phyloP scores from a whole-genome alignment of 176 grass and related monocot species.

The Olyra latifolia region DNA sequence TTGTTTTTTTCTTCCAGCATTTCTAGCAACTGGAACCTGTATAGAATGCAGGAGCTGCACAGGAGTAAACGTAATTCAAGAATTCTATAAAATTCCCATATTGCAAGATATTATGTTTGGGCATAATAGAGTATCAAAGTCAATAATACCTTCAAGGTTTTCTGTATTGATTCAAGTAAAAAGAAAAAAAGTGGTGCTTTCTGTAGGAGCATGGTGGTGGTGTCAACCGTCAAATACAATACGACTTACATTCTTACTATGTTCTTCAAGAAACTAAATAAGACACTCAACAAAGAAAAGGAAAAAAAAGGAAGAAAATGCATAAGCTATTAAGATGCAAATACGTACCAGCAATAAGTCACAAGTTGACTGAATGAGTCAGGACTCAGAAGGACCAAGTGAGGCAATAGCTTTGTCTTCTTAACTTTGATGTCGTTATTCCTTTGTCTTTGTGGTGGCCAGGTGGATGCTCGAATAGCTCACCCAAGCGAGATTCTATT shows the following conservation, averaged over 20 bases:
- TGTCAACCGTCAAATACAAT: conserved; percentile 58
- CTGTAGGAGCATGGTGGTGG: conserved; percentile 31
- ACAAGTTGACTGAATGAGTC: neutral
- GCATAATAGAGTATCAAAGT: conserved; percentile 30
- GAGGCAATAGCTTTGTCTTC: neutral
- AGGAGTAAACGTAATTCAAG: neutral
- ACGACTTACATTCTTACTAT: conserved; percentile 45
- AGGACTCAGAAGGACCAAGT: neutral
- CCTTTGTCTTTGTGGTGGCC: conserved; percentile 42
- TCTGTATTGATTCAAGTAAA: neutral
- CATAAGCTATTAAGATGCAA: conserved; percentile 37
- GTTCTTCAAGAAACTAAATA: conserved; percentile 52
- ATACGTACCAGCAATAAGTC: neutral
- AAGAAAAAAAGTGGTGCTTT: neutral
- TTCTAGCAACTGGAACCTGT: conserved; percentile 29
- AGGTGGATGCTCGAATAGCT: conserved; percentile 33
- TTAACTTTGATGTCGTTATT: conserved; percentile 49
- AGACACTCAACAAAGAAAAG: neutral
- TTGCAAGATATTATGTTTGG: conserved; percentile 10
- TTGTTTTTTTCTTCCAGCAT: conserved; percentile 55
- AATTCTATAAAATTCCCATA: neutral
- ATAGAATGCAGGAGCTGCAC: neutral
- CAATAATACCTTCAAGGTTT: neutral
- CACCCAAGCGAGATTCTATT: conserved; percentile 42
- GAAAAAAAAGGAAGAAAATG: neutral